These are phyloP conservation scores for Alisma plantagoaquatica DNA, from an alignment of 106 monocot species.

Conservation along the genomic window DNA sequence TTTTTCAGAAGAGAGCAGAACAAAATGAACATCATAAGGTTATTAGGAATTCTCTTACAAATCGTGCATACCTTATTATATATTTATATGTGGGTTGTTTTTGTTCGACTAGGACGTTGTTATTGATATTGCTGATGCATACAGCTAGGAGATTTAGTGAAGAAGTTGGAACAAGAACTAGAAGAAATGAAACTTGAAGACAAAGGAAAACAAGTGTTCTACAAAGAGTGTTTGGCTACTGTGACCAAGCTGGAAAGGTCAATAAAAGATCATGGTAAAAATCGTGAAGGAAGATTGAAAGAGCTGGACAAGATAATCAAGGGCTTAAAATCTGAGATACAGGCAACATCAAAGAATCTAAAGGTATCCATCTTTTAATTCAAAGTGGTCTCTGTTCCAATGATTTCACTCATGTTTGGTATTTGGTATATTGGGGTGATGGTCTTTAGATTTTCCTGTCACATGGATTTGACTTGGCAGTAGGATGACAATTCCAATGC, in stretches of 20 bases:
- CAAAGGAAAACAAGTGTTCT: constrained; percentile 47
- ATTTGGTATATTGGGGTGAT: neutral
- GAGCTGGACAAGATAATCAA: constrained; percentile 75
- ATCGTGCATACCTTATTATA: too few species aligned
- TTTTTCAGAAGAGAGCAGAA: constrained; percentile 84
- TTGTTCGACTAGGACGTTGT: too few species aligned
- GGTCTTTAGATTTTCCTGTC: neutral
- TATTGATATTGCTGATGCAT: neutral
- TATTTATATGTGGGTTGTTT: too few species aligned
- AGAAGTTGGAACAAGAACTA: constrained; percentile 65
- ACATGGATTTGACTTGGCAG: too few species aligned
- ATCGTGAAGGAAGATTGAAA: constrained; percentile 64
- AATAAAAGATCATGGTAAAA: constrained; percentile 55
- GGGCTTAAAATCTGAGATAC: constrained; percentile 59
- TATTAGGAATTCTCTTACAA: too few species aligned
- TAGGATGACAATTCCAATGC: too few species aligned
- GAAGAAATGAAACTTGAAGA: constrained; percentile 37
- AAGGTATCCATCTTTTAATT: constrained; percentile 51
- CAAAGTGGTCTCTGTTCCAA: too few species aligned
- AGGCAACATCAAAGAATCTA: constrained; percentile 57
- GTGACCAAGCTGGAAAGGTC: constrained; percentile 62
- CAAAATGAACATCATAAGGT: constrained; percentile 99
- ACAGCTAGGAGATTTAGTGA: constrained; percentile 76
- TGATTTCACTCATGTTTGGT: too few species aligned
- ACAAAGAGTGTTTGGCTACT: constrained; percentile 40